phyloP scores from a whole-genome alignment of 2,329 filamentous ascomycete genomes.

The Teratosphaeria pseudoeucalypti region DNA sequence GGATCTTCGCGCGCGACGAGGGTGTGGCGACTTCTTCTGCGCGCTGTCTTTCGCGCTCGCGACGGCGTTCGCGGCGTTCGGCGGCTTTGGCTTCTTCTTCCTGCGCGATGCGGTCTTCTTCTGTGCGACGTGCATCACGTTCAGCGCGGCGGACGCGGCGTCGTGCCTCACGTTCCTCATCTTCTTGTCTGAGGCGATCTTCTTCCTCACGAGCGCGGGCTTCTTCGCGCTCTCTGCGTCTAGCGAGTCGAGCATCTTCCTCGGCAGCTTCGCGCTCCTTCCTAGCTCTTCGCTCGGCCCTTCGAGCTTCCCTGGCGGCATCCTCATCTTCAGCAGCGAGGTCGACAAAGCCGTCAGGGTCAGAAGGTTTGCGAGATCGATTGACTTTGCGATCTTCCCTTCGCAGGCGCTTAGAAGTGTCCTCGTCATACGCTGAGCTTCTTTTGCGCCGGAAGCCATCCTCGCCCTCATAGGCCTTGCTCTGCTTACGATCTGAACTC shows the following conservation, averaged over 20 bases:
- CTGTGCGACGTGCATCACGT: slow-evolving; percentile 19
- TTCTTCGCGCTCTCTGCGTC: slow-evolving; percentile 18
- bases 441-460: slow-evolving; percentile 24
- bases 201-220: slow-evolving; percentile 20
- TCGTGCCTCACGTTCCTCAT: slow-evolving; percentile 20
- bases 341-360: slow-evolving; percentile 19
- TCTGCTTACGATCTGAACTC: slow-evolving; percentile 18
- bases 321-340: slow-evolving; percentile 18
- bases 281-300: slow-evolving; percentile 25
- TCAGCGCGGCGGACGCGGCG: slow-evolving; percentile 19
- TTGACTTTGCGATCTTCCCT: slow-evolving; percentile 27
- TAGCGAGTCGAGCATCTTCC: slow-evolving; percentile 19
- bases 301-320: slow-evolving; percentile 20
- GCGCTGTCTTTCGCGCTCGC: slow-evolving; percentile 16
- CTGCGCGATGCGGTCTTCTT: slow-evolving; percentile 20
- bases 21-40: slow-evolving; percentile 14
- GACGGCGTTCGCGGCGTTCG: slow-evolving; percentile 21
- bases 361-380: slow-evolving; percentile 20
- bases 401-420: slow-evolving; percentile 25
- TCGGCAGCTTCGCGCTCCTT: slow-evolving; percentile 31
- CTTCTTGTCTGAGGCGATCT: slow-evolving; percentile 19
- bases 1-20: slow-evolving; percentile 12
- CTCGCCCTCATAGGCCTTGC: slow-evolving; percentile 26
- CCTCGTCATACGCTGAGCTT: slow-evolving; percentile 22
- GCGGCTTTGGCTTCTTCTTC: slow-evolving; percentile 20